Evolutionary conservation across 345 rosid genomes (phyloP).

Genomic region (Nasturtium officinale): DNA sequence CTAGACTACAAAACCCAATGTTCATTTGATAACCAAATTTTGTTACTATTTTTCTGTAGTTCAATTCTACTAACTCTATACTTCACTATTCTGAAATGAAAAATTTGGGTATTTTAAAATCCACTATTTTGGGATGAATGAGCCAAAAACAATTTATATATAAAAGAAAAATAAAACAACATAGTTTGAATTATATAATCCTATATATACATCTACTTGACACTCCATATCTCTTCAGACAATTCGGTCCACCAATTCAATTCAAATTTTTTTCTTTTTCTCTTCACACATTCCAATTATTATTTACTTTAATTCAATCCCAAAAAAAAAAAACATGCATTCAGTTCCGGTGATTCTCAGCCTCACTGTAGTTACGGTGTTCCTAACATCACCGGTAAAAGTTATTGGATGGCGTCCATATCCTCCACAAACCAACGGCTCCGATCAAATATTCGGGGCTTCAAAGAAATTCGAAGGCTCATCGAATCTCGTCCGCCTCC

Average conservation of each 20-base stretch:
- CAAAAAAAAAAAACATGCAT: constrained; percentile 20
- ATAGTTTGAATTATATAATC: constrained; percentile 13
- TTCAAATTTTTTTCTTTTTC: not conserved
- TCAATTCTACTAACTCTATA: not conserved
- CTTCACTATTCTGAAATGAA: not conserved
- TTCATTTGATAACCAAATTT: not conserved
- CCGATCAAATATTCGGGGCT: constrained; percentile 51
- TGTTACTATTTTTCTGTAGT: not conserved
- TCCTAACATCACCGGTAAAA: constrained; percentile 34
- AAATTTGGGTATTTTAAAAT: not conserved
- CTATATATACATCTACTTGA: constrained; percentile 36
- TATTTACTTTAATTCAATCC: constrained; percentile 23
- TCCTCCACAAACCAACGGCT: constrained; percentile 61
- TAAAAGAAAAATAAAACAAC: not conserved
- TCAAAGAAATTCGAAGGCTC: constrained; percentile 95
- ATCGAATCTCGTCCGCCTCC: constrained; percentile 76
- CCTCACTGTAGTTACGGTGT: constrained; percentile 43
- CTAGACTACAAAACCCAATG: not conserved
- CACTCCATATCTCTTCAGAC: constrained; percentile 21
- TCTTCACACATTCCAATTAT: constrained; percentile 15
- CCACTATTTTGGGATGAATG: not conserved
- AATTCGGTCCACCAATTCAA: constrained; percentile 31
- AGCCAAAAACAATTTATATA: not conserved
- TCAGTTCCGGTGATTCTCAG: constrained; percentile 44
- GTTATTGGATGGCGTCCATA: constrained; percentile 75